These are phyloP conservation scores for Sanguinoderma infundibulare DNA, from an alignment of 1,284 basidiomycete species.

Conservation along the genomic window DNA sequence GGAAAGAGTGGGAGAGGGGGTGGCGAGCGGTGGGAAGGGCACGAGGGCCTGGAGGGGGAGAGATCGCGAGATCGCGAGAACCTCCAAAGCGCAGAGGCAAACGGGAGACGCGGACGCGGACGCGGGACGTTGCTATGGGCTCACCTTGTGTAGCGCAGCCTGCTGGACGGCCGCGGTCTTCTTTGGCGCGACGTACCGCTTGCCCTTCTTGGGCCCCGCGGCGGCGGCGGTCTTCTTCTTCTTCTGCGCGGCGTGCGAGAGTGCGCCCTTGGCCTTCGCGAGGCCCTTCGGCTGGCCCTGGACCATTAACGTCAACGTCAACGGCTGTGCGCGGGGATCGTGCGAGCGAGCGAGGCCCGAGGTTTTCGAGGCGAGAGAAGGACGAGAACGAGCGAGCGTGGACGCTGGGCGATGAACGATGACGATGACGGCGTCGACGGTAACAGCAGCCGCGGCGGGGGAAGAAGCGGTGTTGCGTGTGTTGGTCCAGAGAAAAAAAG, in stretches of 20 bases:
- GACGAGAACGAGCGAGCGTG: too few relatives aligned
- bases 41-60: too few relatives aligned
- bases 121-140: slow-evolving; percentile 5
- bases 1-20: too few relatives aligned
- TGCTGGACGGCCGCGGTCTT: slow-evolving; percentile 70
- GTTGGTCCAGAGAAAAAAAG: too few relatives aligned
- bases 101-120: neutral
- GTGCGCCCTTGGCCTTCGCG: slow-evolving; percentile 50
- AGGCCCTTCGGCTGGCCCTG: slow-evolving; percentile 76
- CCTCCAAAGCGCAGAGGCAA: too few relatives aligned
- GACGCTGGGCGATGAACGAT: too few relatives aligned
- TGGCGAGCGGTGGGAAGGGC: too few relatives aligned
- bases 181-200: slow-evolving; percentile 73
- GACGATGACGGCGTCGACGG: too few relatives aligned
- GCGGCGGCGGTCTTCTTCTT: slow-evolving; percentile 65
- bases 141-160: slow-evolving; percentile 70
- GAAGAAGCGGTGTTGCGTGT: too few relatives aligned
- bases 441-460: too few relatives aligned
- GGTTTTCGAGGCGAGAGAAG: neutral
- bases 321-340: neutral
- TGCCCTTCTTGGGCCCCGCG: slow-evolving; percentile 78
- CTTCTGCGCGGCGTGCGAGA: slow-evolving; percentile 52
- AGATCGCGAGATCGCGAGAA: too few relatives aligned
- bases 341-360: neutral
- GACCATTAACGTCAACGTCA: too few relatives aligned